Evolutionary conservation across 495 filamentous ascomycete genomes (phyloP).

Genomic region (Chlorociboria aeruginascens): DNA sequence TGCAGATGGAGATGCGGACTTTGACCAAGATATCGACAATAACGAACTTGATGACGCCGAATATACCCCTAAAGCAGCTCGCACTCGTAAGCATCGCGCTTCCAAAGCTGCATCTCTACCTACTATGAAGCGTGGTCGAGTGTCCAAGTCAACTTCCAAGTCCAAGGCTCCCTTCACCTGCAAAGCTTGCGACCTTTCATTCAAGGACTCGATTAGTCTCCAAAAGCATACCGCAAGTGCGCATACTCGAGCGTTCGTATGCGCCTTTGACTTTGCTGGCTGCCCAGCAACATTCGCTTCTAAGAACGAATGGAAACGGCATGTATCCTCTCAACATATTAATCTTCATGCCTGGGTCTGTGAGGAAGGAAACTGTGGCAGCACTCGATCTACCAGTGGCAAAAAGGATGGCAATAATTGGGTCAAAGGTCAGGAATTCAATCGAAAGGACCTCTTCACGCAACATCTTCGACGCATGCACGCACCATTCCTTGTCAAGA

Average conservation of each 20-base stretch:
- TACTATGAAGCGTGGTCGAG: neutral
- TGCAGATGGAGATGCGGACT: slow-evolving; percentile 6
- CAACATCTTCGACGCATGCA: slow-evolving; percentile 96
- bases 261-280: slow-evolving; percentile 66
- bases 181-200: slow-evolving; percentile 12
- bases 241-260: slow-evolving; percentile 53
- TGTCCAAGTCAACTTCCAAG: slow-evolving; percentile 2
- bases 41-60: slow-evolving; percentile 4
- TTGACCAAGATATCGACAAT: slow-evolving; percentile 1
- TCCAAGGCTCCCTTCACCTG: neutral
- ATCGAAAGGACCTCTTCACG: slow-evolving; percentile 92
- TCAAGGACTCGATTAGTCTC: slow-evolving; percentile 27
- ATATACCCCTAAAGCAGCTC: slow-evolving; percentile 9
- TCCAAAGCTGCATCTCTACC: neutral
- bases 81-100: slow-evolving; percentile 6
- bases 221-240: slow-evolving; percentile 38
- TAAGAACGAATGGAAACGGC: slow-evolving; percentile 95
- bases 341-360: slow-evolving; percentile 72
- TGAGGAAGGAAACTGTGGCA: slow-evolving; percentile 49
- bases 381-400: slow-evolving; percentile 1
- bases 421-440: slow-evolving; percentile 34
- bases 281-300: slow-evolving; percentile 64
- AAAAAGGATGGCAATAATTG: neutral
- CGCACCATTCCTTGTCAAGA: slow-evolving; percentile 34
- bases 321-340: slow-evolving; percentile 73